phyloP scores from a whole-genome alignment of 768 basidiomycete genomes.

The Jaapia argillacea region DNA sequence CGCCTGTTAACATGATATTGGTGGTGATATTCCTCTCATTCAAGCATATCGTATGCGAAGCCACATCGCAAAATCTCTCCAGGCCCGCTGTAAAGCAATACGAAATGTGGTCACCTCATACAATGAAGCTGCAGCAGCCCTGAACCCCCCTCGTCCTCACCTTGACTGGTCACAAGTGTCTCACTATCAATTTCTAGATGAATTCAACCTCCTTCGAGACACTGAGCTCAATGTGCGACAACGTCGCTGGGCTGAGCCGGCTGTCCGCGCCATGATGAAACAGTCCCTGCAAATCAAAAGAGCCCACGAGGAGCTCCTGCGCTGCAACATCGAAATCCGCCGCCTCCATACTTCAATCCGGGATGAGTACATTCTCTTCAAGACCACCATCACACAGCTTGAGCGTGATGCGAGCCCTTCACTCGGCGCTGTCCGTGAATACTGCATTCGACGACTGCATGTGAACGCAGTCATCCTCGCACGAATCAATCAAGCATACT shows the following conservation, averaged over 20 bases:
- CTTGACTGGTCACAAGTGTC: slow-evolving; percentile 17
- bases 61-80: slow-evolving; percentile 21
- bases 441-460: background rate
- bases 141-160: slow-evolving; percentile 13
- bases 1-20: background rate
- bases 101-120: slow-evolving; percentile 17
- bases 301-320: slow-evolving; percentile 16
- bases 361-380: slow-evolving; percentile 11
- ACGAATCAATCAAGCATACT: background rate
- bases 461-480: background rate
- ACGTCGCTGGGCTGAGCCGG: slow-evolving; percentile 16
- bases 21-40: background rate
- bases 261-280: slow-evolving; percentile 14
- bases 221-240: slow-evolving; percentile 14
- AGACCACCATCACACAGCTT: slow-evolving; percentile 2
- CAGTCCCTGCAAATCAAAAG: slow-evolving; percentile 10
- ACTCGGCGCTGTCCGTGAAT: background rate
- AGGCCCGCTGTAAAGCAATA: slow-evolving; percentile 15
- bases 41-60: slow-evolving; percentile 20
- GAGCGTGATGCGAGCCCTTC: background rate
- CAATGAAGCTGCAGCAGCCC: slow-evolving; percentile 16
- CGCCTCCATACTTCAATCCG: slow-evolving; percentile 16
- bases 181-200: slow-evolving; percentile 18
- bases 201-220: slow-evolving; percentile 20
- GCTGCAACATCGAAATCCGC: slow-evolving; percentile 15